Conservation (phyloP, 768 basidiomycete genomes). For the Rhizopogon sp. region DNA sequence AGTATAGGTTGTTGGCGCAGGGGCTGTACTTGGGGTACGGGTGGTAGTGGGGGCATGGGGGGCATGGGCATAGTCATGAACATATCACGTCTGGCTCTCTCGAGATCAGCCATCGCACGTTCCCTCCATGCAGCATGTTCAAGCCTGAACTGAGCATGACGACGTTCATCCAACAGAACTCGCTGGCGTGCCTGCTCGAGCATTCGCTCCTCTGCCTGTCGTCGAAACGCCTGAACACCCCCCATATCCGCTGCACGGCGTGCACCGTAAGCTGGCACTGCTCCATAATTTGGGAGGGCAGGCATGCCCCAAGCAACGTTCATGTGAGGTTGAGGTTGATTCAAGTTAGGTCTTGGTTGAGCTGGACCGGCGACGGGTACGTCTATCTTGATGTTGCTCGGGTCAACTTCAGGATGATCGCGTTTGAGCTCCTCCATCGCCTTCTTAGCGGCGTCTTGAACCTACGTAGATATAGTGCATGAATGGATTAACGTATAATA, state of each 20-base stretch:
- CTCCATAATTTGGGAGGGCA: neutral
- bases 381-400: constrained; percentile 60
- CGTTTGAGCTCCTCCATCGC: constrained; percentile 60
- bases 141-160: too few species aligned
- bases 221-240: neutral
- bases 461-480: constrained; percentile 34
- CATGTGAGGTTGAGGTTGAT: neutral
- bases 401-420: constrained; percentile 59
- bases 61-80: neutral
- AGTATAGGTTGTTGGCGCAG: too few species aligned
- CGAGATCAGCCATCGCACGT: neutral
- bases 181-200: neutral
- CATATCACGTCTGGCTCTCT: neutral
- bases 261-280: neutral
- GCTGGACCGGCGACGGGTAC: constrained; percentile 39
- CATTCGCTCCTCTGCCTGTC: neutral
- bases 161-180: too few species aligned
- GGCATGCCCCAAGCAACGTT: neutral
- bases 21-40: too few species aligned
- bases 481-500: neutral
- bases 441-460: constrained; percentile 59
- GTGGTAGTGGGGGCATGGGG: too few species aligned
- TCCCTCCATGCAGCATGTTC: too few species aligned
- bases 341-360: neutral
- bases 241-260: neutral